phyloP scores from a whole-genome alignment of 495 filamentous ascomycete species.

The Evernia prunastri region DNA sequence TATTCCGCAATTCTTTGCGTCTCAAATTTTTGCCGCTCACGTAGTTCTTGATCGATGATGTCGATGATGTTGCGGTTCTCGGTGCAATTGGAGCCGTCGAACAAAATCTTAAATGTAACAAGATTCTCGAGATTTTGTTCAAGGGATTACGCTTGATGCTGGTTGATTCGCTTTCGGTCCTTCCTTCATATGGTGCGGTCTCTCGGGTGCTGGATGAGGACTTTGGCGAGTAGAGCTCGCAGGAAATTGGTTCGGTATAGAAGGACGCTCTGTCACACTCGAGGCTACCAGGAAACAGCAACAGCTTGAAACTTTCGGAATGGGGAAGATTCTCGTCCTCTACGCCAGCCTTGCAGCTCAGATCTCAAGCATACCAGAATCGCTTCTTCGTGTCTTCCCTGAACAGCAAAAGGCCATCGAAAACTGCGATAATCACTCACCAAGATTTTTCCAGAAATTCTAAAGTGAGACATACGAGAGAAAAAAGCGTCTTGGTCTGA shows the following conservation, averaged over 20 bases:
- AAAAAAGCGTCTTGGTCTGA: conserved; percentile 4
- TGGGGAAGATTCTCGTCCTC: not conserved
- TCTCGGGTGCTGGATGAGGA: not conserved
- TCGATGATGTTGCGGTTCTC: not conserved
- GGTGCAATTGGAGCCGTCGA: not conserved
- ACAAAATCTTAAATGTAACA: not conserved
- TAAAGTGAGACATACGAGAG: not conserved
- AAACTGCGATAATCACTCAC: conserved; percentile 9
- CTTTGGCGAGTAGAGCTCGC: not conserved
- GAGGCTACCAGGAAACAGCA: not conserved
- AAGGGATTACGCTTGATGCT: not conserved
- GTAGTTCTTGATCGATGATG: not conserved
- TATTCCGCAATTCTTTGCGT: not conserved
- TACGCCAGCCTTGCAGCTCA: not conserved
- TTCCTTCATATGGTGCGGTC: not conserved
- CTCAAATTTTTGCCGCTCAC: not conserved
- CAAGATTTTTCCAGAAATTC: not conserved
- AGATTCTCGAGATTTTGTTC: not conserved
- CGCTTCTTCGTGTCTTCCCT: not conserved
- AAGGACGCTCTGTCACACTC: not conserved
- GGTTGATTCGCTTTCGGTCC: not conserved
- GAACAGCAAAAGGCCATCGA: not conserved
- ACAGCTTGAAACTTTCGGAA: not conserved
- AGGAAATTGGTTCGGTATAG: not conserved
- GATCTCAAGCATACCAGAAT: not conserved